These are phyloP conservation scores for Colletotrichum tabaci DNA, from an alignment of 2,329 filamentous ascomycete species.

Conservation along the genomic window DNA sequence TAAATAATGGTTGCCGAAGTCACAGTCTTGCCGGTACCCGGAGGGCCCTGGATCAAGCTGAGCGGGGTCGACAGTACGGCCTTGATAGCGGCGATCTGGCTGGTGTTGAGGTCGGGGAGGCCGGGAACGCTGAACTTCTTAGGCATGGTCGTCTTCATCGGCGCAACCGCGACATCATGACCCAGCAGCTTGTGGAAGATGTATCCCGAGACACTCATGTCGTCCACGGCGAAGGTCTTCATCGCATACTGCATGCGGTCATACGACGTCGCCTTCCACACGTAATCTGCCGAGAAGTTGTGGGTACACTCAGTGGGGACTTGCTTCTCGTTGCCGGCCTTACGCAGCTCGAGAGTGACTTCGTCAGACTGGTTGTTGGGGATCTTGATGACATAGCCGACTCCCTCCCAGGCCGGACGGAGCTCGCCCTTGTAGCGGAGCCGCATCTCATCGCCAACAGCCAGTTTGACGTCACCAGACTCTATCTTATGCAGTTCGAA, in stretches of 20 bases:
- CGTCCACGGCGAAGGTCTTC: constrained; percentile 98
- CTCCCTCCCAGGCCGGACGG: constrained; percentile 93
- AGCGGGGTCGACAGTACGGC: constrained; percentile 93
- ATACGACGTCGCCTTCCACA: constrained; percentile 99
- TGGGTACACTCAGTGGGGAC: constrained; percentile 96
- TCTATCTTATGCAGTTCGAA: constrained; percentile 98
- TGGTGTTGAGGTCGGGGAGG: constrained; percentile 93
- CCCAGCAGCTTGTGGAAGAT: constrained; percentile 98
- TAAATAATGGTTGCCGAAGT: constrained; percentile 99
- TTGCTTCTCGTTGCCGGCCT: constrained; percentile 95
- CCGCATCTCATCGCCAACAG: constrained; percentile 98
- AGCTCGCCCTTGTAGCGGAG: constrained; percentile 96
- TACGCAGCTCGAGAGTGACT: constrained; percentile 93
- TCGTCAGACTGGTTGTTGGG: constrained; percentile 99
- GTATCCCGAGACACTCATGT: constrained; percentile 98
- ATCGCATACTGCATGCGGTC: constrained; percentile 99
- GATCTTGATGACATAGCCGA: constrained; percentile 99
- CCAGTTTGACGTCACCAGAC: constrained; percentile 96
- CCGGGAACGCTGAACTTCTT: constrained; percentile 98
- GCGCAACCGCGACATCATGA: constrained; percentile 92
- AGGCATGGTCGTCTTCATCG: constrained; percentile 95
- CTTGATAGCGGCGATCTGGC: constrained; percentile 96
- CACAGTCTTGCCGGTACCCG: constrained; percentile 97
- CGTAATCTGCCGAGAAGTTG: constrained; percentile 98
- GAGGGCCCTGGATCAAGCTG: constrained; percentile 96